Evolutionary conservation across 2,329 filamentous ascomycete species (phyloP).

Genomic region (Talaromyces sp.): DNA sequence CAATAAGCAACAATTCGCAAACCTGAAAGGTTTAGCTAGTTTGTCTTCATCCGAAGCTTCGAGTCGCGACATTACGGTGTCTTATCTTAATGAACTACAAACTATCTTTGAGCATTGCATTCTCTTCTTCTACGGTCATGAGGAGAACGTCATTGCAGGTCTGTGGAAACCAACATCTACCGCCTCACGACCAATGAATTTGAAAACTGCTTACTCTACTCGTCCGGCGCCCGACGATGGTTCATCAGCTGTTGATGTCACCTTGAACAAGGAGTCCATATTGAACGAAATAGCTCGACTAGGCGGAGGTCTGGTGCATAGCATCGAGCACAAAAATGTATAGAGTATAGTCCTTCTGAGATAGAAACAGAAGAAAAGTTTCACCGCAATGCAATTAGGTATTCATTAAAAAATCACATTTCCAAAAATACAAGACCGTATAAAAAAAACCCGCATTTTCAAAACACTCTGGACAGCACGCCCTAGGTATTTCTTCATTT

Average conservation of each 20-base stretch:
- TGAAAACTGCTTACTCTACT: constrained; percentile 38
- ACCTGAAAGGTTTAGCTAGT: constrained; percentile 63
- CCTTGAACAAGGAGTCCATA: constrained; percentile 37
- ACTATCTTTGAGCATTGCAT: constrained; percentile 62
- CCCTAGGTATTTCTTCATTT: neutral
- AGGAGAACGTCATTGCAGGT: constrained; percentile 55
- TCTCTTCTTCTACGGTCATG: constrained; percentile 71
- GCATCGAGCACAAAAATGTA: constrained; percentile 51
- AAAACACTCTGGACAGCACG: too few species aligned
- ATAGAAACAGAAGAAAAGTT: neutral
- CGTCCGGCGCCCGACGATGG: constrained; percentile 18
- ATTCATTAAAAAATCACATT: neutral
- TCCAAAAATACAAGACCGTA: neutral
- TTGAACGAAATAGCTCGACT: constrained; percentile 45
- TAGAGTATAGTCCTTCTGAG: neutral
- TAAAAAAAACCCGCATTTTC: too few species aligned
- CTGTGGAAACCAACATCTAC: constrained; percentile 57
- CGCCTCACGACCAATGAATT: constrained; percentile 28
- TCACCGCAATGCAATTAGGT: neutral
- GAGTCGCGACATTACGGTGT: constrained; percentile 54
- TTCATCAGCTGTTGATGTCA: constrained; percentile 20
- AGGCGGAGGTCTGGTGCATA: constrained; percentile 60
- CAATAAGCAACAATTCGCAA: constrained; percentile 33
- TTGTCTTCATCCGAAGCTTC: neutral
- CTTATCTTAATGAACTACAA: constrained; percentile 64